Evolutionary conservation across 352 stramenopile genomes (phyloP).

Genomic region (Globisporangium heterothallicum): DNA sequence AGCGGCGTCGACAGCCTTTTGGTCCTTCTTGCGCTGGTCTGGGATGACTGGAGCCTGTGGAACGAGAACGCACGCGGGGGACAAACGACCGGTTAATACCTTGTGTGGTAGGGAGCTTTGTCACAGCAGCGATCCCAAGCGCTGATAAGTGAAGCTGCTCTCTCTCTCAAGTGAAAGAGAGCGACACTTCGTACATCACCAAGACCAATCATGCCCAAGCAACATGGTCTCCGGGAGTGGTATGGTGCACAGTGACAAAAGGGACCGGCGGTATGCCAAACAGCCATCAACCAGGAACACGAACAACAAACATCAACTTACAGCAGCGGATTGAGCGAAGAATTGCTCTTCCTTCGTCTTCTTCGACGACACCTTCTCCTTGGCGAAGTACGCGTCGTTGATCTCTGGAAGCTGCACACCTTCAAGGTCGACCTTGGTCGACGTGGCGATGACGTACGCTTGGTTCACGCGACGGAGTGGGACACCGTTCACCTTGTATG

Average conservation of each 20-base stretch:
- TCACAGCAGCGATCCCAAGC: conserved; percentile 89
- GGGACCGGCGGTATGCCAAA: conserved; percentile 3
- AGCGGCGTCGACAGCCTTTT: conserved; percentile 96
- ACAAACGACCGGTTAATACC: conserved; percentile 23
- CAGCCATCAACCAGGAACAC: conserved; percentile 1
- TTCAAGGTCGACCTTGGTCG: conserved; percentile 94
- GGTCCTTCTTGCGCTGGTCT: conserved; percentile 98
- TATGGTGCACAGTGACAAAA: conserved; percentile 16
- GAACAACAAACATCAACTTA: conserved; percentile 33
- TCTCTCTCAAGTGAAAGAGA: neutral
- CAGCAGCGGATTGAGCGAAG: conserved; percentile 89
- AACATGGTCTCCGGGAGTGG: too few relatives aligned
- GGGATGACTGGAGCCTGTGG: conserved; percentile 87
- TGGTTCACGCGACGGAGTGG: conserved; percentile 98
- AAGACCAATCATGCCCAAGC: too few relatives aligned
- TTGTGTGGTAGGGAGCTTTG: conserved; percentile 70
- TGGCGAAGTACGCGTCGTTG: conserved; percentile 97
- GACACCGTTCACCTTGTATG: conserved; percentile 99
- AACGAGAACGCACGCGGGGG: conserved; percentile 18
- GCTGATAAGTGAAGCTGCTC: conserved; percentile 42
- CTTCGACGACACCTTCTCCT: conserved; percentile 85
- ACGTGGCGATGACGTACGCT: conserved; percentile 98
- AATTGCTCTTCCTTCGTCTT: conserved; percentile 97
- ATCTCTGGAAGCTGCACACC: conserved; percentile 91
- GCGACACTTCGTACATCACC: conserved; percentile 7